These are phyloP conservation scores for Cladophialophora psammophila DNA, from an alignment of 2,329 filamentous ascomycete genomes.

Conservation along the genomic window DNA sequence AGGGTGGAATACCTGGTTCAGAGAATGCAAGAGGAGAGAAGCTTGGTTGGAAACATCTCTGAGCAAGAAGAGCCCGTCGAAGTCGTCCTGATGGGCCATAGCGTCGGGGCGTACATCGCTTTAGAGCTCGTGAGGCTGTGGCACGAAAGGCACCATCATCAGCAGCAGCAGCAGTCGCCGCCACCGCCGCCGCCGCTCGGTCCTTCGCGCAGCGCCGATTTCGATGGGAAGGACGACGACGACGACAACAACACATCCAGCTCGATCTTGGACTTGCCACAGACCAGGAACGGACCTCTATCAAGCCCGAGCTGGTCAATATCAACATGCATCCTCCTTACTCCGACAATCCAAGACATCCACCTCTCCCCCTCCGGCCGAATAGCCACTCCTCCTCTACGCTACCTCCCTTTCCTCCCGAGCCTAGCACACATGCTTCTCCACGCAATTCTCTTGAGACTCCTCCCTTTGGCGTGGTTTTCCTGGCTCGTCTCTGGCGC, in stretches of 20 bases:
- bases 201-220: neutral
- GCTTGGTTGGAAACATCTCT: constrained; percentile 28
- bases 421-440: constrained; percentile 54
- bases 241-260: neutral
- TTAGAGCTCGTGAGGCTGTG: constrained; percentile 72
- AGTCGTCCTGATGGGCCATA: constrained; percentile 75
- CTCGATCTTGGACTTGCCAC: neutral
- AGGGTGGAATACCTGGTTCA: constrained; percentile 52
- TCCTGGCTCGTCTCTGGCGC: constrained; percentile 51
- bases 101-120: constrained; percentile 74
- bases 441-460: constrained; percentile 49
- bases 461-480: constrained; percentile 53
- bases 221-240: neutral
- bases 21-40: constrained; percentile 30
- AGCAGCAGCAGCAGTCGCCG: neutral
- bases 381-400: constrained; percentile 68
- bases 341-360: constrained; percentile 78
- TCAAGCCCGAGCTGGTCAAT: constrained; percentile 42
- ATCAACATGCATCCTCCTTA: constrained; percentile 68
- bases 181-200: neutral
- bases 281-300: neutral
- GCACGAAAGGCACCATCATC: constrained; percentile 45
- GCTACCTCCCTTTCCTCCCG: constrained; percentile 54
- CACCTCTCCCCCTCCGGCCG: constrained; percentile 67
- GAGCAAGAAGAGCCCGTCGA: constrained; percentile 39